phyloP scores from a whole-genome alignment of 2,329 filamentous ascomycete species.

The Fusarium sp. region DNA sequence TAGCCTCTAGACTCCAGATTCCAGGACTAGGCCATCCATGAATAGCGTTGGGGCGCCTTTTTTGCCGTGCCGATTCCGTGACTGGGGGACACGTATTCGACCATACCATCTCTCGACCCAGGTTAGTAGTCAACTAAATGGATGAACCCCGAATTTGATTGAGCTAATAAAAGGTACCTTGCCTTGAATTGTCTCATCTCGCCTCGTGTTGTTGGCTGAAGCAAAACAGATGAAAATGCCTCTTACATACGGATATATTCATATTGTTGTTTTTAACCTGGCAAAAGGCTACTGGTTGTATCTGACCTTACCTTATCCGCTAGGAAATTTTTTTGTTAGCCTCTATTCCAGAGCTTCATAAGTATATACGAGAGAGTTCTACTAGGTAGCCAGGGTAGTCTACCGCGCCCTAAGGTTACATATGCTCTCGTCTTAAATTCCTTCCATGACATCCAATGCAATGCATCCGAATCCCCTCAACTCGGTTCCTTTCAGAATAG shows the following conservation, averaged over 20 bases:
- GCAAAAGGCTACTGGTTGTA: background rate
- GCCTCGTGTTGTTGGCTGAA: background rate
- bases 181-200: background rate
- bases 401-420: conserved; percentile 11
- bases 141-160: background rate
- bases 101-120: background rate
- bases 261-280: conserved; percentile 6
- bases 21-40: background rate
- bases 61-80: conserved; percentile 31
- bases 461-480: conserved; percentile 13
- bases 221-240: conserved; percentile 1
- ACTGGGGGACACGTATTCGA: conserved; percentile 23
- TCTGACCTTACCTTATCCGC: background rate
- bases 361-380: background rate
- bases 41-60: conserved; percentile 26
- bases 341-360: conserved; percentile 1
- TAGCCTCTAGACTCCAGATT: background rate
- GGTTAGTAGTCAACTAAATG: background rate
- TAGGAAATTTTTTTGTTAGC: conserved; percentile 15
- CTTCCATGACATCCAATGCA: background rate
- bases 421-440: conserved; percentile 21
- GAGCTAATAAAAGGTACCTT: background rate
- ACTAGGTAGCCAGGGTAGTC: background rate
- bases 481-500: conserved; percentile 17
- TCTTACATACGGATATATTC: background rate